Percentiles rank a stretch among this genome's conserved stretches.
phyloP scores from a whole-genome alignment of 176 grass and related monocot genomes.

The Carex kokanica region DNA sequence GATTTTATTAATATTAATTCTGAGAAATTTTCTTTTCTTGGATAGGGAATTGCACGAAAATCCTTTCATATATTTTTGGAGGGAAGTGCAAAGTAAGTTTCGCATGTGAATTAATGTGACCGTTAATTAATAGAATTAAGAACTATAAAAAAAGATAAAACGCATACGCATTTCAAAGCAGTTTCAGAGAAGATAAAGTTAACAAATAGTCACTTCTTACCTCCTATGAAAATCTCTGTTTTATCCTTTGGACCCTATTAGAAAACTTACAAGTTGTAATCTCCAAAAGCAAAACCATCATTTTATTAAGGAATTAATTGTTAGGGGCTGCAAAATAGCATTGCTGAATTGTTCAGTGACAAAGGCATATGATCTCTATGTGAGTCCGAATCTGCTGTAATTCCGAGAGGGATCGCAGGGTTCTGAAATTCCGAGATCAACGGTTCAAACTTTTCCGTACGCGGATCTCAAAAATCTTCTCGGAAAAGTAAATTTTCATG shows the following conservation, averaged over 20 bases:
- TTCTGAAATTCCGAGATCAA: too few relatives aligned
- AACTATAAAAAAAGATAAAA: background rate
- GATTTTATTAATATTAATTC: background rate
- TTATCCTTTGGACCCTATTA: conserved; percentile 11
- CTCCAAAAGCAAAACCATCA: background rate
- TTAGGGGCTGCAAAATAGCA: background rate
- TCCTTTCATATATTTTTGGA: background rate
- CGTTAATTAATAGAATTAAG: background rate
- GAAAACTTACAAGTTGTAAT: conserved; percentile 16
- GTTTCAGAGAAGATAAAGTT: background rate
- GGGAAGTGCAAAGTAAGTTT: conserved; percentile 2
- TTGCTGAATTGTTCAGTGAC: background rate
- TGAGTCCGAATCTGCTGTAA: too few relatives aligned
- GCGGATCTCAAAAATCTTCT: too few relatives aligned
- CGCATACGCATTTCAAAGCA: background rate
- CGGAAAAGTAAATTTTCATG: too few relatives aligned
- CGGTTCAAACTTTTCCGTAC: too few relatives aligned
- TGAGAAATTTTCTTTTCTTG: background rate
- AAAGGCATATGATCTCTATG: too few relatives aligned
- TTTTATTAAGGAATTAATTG: background rate
- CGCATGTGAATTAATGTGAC: conserved; percentile 17
- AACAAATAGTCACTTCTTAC: background rate
- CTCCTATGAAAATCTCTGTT: conserved; percentile 26
- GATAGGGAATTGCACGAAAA: background rate
- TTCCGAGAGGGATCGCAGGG: too few relatives aligned